These are phyloP conservation scores for Cutaneotrichosporon cyanovorans DNA, from an alignment of 1,284 basidiomycete genomes.

Conservation along the genomic window DNA sequence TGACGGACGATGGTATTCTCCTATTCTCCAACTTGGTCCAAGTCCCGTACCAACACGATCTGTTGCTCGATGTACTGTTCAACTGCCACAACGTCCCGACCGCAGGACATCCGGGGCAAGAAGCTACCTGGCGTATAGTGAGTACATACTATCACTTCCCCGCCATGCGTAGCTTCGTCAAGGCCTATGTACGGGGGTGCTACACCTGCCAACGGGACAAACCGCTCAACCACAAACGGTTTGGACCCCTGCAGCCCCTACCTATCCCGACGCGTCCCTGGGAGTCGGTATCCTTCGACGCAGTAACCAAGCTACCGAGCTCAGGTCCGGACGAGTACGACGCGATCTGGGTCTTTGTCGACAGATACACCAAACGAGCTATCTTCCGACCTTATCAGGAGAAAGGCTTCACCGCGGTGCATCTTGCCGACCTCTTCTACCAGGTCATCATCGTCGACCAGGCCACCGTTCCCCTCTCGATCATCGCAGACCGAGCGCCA, in stretches of 20 bases:
- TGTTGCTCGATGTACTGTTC: no score
- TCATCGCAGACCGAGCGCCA: not conserved
- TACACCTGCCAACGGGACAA: constrained; percentile 41
- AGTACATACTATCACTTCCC: no score
- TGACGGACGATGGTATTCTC: no score
- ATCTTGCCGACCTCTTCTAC: not conserved
- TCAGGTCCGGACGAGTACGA: constrained; percentile 41
- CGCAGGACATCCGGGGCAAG: no score
- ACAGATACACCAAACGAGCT: constrained; percentile 33
- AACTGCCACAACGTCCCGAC: no score
- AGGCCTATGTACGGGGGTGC: constrained; percentile 33
- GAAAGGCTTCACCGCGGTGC: not conserved
- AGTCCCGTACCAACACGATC: no score
- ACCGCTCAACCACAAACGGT: constrained; percentile 33
- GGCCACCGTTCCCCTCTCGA: not conserved
- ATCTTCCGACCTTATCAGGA: not conserved
- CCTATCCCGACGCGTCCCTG: constrained; percentile 40
- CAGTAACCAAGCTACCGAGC: constrained; percentile 47
- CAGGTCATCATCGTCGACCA: constrained; percentile 16
- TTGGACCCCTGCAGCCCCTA: constrained; percentile 43
- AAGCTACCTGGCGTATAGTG: no score
- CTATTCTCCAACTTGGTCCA: no score
- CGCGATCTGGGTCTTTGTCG: constrained; percentile 46
- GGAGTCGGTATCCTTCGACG: constrained; percentile 47
- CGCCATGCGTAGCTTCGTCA: no score